These are phyloP conservation scores for Hypoxylon sp. DNA, from an alignment of 2,329 filamentous ascomycete genomes.

Conservation along the genomic window DNA sequence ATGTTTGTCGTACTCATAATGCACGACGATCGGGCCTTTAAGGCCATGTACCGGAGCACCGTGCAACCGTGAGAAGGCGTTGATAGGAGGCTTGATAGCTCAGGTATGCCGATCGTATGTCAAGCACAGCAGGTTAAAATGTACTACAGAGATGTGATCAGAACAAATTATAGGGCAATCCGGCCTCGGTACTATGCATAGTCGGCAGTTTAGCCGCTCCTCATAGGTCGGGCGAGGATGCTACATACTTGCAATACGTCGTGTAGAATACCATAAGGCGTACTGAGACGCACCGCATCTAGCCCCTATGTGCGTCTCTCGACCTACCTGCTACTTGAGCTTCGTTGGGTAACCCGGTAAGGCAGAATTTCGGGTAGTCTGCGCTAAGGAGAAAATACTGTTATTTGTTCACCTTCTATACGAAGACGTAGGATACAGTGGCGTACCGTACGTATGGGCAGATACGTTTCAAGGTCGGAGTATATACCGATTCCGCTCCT, in stretches of 20 bases:
- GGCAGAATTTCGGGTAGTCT: neutral
- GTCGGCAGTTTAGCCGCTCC: too few relatives aligned
- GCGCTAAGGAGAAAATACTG: too few relatives aligned
- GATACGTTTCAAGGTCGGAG: neutral
- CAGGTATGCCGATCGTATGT: neutral
- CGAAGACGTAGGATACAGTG: too few relatives aligned
- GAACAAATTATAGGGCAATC: too few relatives aligned
- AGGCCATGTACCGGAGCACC: too few relatives aligned
- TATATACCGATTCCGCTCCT: neutral
- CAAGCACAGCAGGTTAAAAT: too few relatives aligned
- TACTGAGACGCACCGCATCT: neutral
- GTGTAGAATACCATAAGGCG: neutral
- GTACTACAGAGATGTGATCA: too few relatives aligned
- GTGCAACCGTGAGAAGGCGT: too few relatives aligned
- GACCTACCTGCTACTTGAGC: neutral
- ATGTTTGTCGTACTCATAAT: neutral
- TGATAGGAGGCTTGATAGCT: neutral
- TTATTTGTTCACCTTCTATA: neutral
- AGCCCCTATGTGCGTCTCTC: neutral
- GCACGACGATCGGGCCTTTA: neutral
- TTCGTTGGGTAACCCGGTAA: neutral
- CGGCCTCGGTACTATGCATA: neutral
- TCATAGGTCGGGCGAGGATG: too few relatives aligned
- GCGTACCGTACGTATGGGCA: neutral
- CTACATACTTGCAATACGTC: too few relatives aligned